Evolutionary conservation across 2,329 filamentous ascomycete species (phyloP).

Genomic region (Cladosporium cucumerinum): DNA sequence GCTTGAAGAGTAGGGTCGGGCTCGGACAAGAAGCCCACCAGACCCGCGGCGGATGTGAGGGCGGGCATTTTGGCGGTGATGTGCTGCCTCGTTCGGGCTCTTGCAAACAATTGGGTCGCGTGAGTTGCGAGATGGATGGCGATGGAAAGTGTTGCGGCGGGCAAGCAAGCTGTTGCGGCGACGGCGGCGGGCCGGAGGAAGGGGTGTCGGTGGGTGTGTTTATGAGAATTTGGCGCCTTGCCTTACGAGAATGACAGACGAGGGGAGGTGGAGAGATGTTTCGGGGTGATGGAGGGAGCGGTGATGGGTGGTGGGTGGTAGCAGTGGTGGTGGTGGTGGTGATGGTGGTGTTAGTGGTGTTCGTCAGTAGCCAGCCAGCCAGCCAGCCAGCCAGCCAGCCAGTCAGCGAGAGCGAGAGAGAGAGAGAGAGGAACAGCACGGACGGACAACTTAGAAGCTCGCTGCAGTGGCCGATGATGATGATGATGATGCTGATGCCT

Average conservation of each 20-base stretch:
- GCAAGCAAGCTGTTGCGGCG: conserved; percentile 13
- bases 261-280: background rate
- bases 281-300: background rate
- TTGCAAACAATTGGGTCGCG: background rate
- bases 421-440: background rate
- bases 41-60: conserved; percentile 87
- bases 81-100: conserved; percentile 1
- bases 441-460: conserved; percentile 2
- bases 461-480: background rate
- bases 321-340: conserved; percentile 4
- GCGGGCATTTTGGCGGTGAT: conserved; percentile 66
- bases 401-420: background rate
- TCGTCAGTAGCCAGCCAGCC: background rate
- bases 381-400: background rate
- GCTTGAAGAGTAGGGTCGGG: conserved; percentile 91
- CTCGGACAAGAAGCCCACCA: conserved; percentile 92
- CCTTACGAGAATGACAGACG: conserved; percentile 3
- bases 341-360: conserved; percentile 3
- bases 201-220: conserved; percentile 12
- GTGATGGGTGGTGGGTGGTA: background rate
- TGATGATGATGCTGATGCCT: conserved; percentile 12
- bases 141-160: conserved; percentile 18
- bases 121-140: conserved; percentile 11
- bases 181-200: conserved; percentile 9
- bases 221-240: background rate